Base-by-base conservation (phyloP, 208 protist species). In the Leptomonas seymouri region DNA sequence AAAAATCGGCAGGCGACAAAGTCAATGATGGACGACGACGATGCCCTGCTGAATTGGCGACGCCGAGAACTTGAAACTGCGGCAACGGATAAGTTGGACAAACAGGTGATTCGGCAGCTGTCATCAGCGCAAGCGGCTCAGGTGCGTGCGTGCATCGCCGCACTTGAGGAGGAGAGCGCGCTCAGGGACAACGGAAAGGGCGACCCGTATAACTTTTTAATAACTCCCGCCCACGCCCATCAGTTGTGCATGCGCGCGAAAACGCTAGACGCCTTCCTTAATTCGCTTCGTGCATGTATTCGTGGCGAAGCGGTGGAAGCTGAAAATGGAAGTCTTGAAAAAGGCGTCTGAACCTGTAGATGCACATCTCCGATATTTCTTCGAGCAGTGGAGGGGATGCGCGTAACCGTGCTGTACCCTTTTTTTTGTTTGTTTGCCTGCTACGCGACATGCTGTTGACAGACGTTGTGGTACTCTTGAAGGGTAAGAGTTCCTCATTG, bases 221-320 rank as follows among this genome's bases (percentile, higher is more conserved):
- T 76, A n/a, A 70, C 71, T 3, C 62, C 71, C 0, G 27, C 62
- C 0, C 71, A 76, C 23, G 71, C 39, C 2, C 71, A 76, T 28
- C 71, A 76, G 21, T 11, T 76, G 20, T 76, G 71, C 48, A 76
- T 65, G 71, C 50, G 31, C 14, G 45, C 61, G 16, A 41, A 3
- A 8, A 44, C 36, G 9, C 39, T 76, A 23, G 30, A 65, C n/a
- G 23, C 1, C 23, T 76, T 76, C 14, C 27, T 76, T 3, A 14
- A 44, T 0, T 59, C 71, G 15, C 59, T 76, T 20, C 25, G 8
- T 20, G 62, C 54, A 1, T 76, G 45, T 18, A 69, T 76, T 44
- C 62, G 70, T 18, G 20, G 39, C n/a, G 54, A 2, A 14, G 23
- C 25, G 1, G 15, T 27, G 30, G 11, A 54, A 44, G 4, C 8